Percentiles rank a stretch among this genome's conserved stretches.
Conservation (phyloP, 202 grass and related monocot species). For the Eragrostis tef region DNA sequence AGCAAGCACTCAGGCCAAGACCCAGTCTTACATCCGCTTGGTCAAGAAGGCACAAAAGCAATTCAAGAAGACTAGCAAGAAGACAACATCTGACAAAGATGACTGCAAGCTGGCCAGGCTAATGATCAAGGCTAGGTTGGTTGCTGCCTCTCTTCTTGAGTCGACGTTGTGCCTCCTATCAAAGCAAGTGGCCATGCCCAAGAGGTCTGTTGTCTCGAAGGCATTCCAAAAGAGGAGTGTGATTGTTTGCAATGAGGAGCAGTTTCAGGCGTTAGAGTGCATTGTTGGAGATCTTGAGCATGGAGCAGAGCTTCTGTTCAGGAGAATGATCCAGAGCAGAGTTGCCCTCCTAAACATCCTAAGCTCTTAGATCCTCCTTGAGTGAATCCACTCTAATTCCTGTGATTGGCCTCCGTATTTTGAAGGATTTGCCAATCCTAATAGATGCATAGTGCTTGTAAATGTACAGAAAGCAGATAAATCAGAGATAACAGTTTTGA, state of each 20-base stretch:
- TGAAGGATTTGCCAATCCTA: conserved; percentile 40
- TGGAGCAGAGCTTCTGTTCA: conserved; percentile 52
- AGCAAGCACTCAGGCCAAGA: conserved; percentile 24
- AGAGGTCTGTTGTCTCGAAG: conserved; percentile 56
- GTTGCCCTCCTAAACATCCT: conserved; percentile 65
- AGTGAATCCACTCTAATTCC: conserved; percentile 18
- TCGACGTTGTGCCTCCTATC: conserved; percentile 29
- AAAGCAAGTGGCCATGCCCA: conserved; percentile 39
- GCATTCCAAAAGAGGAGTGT: conserved; percentile 43
- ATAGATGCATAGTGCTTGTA: neutral
- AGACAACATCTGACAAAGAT: conserved; percentile 31
- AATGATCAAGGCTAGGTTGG: conserved; percentile 42
- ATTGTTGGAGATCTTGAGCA: conserved; percentile 51
- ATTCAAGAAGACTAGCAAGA: conserved; percentile 49
- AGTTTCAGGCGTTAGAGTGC: conserved; percentile 50
- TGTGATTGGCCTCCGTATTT: conserved; percentile 42
- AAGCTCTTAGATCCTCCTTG: conserved; percentile 47
- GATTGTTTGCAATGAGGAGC: conserved; percentile 46
- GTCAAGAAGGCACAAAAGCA: conserved; percentile 57
- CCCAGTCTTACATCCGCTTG: conserved; percentile 29
- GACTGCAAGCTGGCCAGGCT: conserved; percentile 39
- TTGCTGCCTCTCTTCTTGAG: conserved; percentile 50
- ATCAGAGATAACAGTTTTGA: conserved; percentile 22
- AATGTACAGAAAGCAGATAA: conserved; percentile 16
- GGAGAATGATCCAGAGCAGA: conserved; percentile 60